Percentiles rank a stretch among this genome's conserved stretches.
These are phyloP conservation scores for Fraxinus velutina DNA, from an alignment of 305 asterid species.

Conservation along the genomic window DNA sequence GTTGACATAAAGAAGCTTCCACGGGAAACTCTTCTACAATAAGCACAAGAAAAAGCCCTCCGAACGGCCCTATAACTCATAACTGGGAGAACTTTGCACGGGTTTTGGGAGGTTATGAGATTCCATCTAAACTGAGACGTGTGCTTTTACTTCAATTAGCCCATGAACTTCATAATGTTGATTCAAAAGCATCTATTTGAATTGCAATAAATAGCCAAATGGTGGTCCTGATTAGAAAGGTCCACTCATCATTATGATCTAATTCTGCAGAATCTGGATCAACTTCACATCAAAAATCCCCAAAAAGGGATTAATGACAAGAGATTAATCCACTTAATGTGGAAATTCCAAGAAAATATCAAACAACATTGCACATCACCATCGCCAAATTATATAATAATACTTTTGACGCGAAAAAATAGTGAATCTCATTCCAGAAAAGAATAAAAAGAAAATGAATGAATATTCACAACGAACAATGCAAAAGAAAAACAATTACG, in stretches of 20 bases:
- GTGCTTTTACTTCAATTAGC: not conserved
- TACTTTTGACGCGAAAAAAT: not conserved
- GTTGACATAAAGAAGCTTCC: not conserved
- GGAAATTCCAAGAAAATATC: not conserved
- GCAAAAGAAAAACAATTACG: not conserved
- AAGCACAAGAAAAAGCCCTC: not conserved
- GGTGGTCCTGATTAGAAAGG: not conserved
- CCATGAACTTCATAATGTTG: not conserved
- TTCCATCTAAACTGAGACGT: not conserved
- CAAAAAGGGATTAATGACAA: not conserved
- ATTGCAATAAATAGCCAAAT: not conserved
- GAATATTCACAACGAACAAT: not conserved
- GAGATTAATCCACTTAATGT: not conserved
- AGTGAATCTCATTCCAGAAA: not conserved
- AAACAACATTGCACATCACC: not conserved
- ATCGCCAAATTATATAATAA: not conserved
- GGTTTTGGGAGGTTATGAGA: not conserved
- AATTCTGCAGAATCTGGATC: not conserved
- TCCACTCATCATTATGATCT: not conserved
- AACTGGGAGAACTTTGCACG: not conserved
- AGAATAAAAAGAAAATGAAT: not conserved
- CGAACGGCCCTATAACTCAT: not conserved
- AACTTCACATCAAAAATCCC: slow-evolving; percentile 1
- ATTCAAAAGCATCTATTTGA: not conserved
- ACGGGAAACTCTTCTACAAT: not conserved